Evolutionary conservation across 2,329 filamentous ascomycete species (phyloP).

Genomic region (Fusarium phyllophilum): DNA sequence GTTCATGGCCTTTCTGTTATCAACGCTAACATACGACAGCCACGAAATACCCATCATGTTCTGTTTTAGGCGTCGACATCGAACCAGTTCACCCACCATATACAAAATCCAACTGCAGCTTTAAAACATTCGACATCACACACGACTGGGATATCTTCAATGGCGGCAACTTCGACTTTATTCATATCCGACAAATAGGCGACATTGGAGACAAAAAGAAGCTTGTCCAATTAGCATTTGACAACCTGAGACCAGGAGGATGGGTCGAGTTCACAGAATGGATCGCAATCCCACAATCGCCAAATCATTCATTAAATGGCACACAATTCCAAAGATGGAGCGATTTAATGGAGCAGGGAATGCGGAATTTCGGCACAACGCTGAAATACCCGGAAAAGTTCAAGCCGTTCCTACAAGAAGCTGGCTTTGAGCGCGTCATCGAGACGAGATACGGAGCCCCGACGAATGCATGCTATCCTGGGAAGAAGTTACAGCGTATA

Average conservation of each 20-base stretch:
- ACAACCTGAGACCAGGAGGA: slow-evolving; percentile 38
- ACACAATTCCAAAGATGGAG: slow-evolving; percentile 37
- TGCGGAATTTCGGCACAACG: slow-evolving; percentile 29
- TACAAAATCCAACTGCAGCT: slow-evolving; percentile 33
- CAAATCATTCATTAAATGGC: slow-evolving; percentile 36
- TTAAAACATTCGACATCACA: slow-evolving; percentile 30
- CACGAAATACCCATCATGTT: slow-evolving; percentile 34
- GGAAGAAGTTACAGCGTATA: slow-evolving; percentile 38
- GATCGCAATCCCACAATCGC: slow-evolving; percentile 38
- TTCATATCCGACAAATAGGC: slow-evolving; percentile 33
- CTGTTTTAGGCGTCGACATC: slow-evolving; percentile 37
- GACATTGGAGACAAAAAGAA: slow-evolving; percentile 30
- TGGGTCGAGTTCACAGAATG: slow-evolving; percentile 42
- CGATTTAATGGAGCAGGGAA: slow-evolving; percentile 34
- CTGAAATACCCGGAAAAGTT: slow-evolving; percentile 25
- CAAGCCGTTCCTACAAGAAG: slow-evolving; percentile 28
- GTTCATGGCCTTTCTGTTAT: not conserved
- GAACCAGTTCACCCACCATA: slow-evolving; percentile 28
- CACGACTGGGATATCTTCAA: slow-evolving; percentile 33
- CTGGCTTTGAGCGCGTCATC: slow-evolving; percentile 33
- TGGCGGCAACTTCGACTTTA: slow-evolving; percentile 31
- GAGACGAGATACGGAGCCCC: slow-evolving; percentile 38
- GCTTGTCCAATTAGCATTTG: slow-evolving; percentile 26
- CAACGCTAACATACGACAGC: slow-evolving; percentile 23
- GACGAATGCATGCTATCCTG: slow-evolving; percentile 41